phyloP scores from a whole-genome alignment of 2,329 filamentous ascomycete genomes.

The Hymenoscyphus salicellus region DNA sequence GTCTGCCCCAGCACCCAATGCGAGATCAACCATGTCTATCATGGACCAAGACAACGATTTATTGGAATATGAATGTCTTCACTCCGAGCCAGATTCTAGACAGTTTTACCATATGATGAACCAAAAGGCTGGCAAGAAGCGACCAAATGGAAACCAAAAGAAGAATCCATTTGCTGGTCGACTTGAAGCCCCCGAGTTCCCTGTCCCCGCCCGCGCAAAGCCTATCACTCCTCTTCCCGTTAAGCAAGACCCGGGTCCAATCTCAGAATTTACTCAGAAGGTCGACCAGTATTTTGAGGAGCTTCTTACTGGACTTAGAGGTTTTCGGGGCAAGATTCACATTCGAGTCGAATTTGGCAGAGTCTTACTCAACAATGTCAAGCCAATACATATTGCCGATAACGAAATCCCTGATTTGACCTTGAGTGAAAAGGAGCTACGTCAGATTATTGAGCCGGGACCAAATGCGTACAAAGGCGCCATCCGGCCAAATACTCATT shows the following conservation, averaged over 20 bases:
- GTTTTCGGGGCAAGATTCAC: conserved; percentile 27
- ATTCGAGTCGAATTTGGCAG: conserved; percentile 33
- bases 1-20: too few species aligned
- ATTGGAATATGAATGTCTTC: neutral
- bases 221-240: neutral
- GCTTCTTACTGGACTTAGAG: conserved; percentile 25
- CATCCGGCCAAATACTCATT: conserved; percentile 12
- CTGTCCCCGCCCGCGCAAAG: neutral
- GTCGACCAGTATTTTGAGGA: conserved; percentile 20
- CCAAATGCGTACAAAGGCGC: neutral
- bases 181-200: conserved; percentile 3
- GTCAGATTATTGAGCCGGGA: neutral
- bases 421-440: neutral
- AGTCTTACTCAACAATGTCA: conserved; percentile 24
- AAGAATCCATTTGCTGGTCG: conserved; percentile 7
- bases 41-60: neutral
- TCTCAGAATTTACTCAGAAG: conserved; percentile 22
- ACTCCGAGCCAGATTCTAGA: conserved; percentile 20
- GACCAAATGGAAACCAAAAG: neutral
- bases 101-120: conserved; percentile 30
- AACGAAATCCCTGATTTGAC: conserved; percentile 4
- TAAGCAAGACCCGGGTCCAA: conserved; percentile 16
- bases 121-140: conserved; percentile 20
- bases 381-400: conserved; percentile 14
- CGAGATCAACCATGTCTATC: neutral